These are phyloP conservation scores for Blyttiomyces sp. DNA, from an alignment of 371 early-diverging fungal genomes.

Conservation along the genomic window DNA sequence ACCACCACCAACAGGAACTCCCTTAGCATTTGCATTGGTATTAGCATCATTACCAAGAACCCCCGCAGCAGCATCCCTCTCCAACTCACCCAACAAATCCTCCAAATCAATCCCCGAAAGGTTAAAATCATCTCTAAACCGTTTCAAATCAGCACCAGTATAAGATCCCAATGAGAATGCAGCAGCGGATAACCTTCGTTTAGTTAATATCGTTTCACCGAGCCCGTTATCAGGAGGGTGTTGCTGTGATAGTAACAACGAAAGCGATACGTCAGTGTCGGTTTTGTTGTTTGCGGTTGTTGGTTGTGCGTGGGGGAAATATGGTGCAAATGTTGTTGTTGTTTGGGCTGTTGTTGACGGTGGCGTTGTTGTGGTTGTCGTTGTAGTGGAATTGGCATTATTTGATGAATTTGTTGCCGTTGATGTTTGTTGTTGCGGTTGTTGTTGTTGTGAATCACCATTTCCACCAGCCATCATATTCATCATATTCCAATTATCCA, in stretches of 20 bases:
- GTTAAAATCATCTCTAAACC: conserved; percentile 31
- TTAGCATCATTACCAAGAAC: not conserved
- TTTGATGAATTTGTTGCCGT: too few species aligned
- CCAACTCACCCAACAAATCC: conserved; percentile 19
- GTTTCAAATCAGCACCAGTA: conserved; percentile 30
- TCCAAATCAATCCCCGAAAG: conserved; percentile 28
- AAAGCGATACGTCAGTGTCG: not conserved
- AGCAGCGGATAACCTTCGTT: conserved; percentile 32
- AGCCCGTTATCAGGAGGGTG: not conserved
- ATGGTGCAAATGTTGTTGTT: too few species aligned
- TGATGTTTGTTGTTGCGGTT: too few species aligned
- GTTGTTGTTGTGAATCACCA: too few species aligned
- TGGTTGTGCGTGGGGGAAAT: too few species aligned
- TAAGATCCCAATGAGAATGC: conserved; percentile 38
- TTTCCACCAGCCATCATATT: too few species aligned
- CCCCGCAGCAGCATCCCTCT: not conserved
- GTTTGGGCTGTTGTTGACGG: too few species aligned
- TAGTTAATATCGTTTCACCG: conserved; percentile 6
- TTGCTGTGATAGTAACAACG: not conserved
- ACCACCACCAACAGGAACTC: not conserved
- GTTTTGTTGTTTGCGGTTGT: too few species aligned
- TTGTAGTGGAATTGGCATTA: too few species aligned
- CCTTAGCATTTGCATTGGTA: not conserved
- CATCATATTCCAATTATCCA: too few species aligned
- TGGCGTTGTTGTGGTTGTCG: too few species aligned